Evolutionary conservation across 2,329 filamentous ascomycete genomes (phyloP).

Genomic region (Cladosporium halotolerans): DNA sequence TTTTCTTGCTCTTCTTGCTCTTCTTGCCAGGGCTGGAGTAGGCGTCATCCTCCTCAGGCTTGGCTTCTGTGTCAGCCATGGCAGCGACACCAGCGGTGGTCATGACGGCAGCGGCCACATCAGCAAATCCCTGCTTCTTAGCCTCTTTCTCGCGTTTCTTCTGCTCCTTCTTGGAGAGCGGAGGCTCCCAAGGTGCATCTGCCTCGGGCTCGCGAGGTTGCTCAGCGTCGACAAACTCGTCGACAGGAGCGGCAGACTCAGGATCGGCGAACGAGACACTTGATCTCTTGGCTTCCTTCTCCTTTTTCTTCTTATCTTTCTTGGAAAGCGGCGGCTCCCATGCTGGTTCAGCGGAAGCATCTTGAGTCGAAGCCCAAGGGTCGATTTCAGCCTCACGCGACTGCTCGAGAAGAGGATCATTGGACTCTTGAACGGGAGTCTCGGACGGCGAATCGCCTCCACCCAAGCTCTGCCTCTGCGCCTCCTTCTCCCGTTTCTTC

Average conservation of each 20-base stretch:
- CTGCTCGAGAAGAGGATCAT: constrained; percentile 1
- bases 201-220: constrained; percentile 7
- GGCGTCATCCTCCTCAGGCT: constrained; percentile 18
- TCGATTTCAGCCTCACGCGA: neutral
- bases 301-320: constrained; percentile 39
- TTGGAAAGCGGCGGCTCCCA: constrained; percentile 31
- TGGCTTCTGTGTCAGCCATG: constrained; percentile 16
- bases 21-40: constrained; percentile 20
- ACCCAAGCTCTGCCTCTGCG: constrained; percentile 7
- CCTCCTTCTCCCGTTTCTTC: constrained; percentile 30
- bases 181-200: constrained; percentile 13
- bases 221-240: neutral
- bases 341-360: constrained; percentile 20
- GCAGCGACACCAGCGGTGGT: constrained; percentile 24
- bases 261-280: constrained; percentile 10
- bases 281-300: constrained; percentile 34
- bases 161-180: constrained; percentile 15
- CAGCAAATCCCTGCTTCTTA: constrained; percentile 20
- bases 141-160: constrained; percentile 17
- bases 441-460: neutral
- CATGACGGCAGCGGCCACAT: constrained; percentile 25
- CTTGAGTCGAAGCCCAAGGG: neutral
- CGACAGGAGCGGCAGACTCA: neutral
- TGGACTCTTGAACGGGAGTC: neutral
- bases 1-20: constrained; percentile 35